Conservation (phyloP, 768 basidiomycete genomes). For the Hysterangium stoloniferum region DNA sequence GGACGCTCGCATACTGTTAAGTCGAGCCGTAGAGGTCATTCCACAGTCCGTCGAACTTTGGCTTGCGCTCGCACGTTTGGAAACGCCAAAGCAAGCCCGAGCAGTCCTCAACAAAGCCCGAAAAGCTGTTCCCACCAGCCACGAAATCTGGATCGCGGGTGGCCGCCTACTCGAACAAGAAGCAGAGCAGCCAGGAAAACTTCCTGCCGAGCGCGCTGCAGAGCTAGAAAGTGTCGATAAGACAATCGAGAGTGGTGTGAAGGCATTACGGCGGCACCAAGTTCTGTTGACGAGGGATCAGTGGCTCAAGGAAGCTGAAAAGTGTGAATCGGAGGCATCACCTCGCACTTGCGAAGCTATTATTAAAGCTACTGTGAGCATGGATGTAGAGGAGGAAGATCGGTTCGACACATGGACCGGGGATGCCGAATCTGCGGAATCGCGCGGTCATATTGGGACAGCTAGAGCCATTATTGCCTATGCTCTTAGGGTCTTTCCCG, state of each 20-base stretch:
- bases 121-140: conserved; percentile 87
- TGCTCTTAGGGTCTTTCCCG: conserved; percentile 86
- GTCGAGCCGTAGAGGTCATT: conserved; percentile 94
- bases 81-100: conserved; percentile 86
- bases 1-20: conserved; percentile 87
- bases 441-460: conserved; percentile 67
- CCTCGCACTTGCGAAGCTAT: conserved; percentile 89
- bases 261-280: conserved; percentile 70
- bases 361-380: conserved; percentile 85
- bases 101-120: conserved; percentile 94
- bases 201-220: conserved; percentile 45
- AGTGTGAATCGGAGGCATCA: conserved; percentile 80
- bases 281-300: conserved; percentile 86
- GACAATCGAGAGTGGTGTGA: conserved; percentile 81
- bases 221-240: conserved; percentile 75
- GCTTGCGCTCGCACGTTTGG: conserved; percentile 95
- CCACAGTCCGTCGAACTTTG: conserved; percentile 95
- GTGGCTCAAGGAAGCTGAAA: conserved; percentile 94
- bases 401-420: conserved; percentile 82
- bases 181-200: conserved; percentile 39
- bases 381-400: conserved; percentile 96
- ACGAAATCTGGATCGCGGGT: conserved; percentile 99
- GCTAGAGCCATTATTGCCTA: conserved; percentile 87
- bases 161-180: conserved; percentile 89
- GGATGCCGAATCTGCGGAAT: conserved; percentile 80